A percentile compares a stretch with the other conserved stretches of the same genome.
Evolutionary conservation across 306 rosid genomes (phyloP).

Genomic region (Quercus engelmannii): DNA sequence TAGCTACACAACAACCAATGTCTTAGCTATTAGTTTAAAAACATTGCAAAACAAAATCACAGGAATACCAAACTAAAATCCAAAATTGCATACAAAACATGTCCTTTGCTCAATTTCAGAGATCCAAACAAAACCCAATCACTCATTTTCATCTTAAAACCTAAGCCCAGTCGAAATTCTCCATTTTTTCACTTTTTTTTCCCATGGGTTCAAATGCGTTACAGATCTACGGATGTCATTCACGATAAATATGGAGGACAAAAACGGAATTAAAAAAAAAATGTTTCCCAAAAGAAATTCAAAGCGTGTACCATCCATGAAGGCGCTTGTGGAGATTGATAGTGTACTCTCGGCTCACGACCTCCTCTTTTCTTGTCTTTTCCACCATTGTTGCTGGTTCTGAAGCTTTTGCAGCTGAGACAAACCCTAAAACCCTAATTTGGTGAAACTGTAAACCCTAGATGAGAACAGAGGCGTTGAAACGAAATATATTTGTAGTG

Average conservation of each 20-base stretch:
- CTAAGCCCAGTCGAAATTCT: neutral
- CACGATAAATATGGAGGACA: neutral
- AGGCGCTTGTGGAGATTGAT: slow-evolving; percentile 51
- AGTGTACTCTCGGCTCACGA: slow-evolving; percentile 41
- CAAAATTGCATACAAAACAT: neutral
- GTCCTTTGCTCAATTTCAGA: neutral
- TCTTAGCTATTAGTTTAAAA: neutral
- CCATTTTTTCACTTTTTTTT: no score
- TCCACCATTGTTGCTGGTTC: slow-evolving; percentile 38
- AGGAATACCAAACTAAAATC: neutral
- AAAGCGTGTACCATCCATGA: slow-evolving; percentile 36
- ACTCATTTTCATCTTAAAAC: neutral
- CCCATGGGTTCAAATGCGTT: neutral
- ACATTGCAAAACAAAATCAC: neutral
- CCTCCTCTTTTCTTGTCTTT: slow-evolving; percentile 41
- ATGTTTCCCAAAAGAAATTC: neutral
- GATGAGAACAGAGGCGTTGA: neutral
- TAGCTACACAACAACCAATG: neutral
- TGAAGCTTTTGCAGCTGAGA: neutral
- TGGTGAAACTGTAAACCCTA: neutral
- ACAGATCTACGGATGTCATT: neutral
- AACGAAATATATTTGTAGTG: neutral
- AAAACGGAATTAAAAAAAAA: neutral
- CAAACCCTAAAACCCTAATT: slow-evolving; percentile 14
- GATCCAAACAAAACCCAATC: neutral